A percentile compares a stretch with the other conserved stretches of the same genome.
phyloP scores from a whole-genome alignment of 2,329 filamentous ascomycete genomes.

The Graphium sp. region DNA sequence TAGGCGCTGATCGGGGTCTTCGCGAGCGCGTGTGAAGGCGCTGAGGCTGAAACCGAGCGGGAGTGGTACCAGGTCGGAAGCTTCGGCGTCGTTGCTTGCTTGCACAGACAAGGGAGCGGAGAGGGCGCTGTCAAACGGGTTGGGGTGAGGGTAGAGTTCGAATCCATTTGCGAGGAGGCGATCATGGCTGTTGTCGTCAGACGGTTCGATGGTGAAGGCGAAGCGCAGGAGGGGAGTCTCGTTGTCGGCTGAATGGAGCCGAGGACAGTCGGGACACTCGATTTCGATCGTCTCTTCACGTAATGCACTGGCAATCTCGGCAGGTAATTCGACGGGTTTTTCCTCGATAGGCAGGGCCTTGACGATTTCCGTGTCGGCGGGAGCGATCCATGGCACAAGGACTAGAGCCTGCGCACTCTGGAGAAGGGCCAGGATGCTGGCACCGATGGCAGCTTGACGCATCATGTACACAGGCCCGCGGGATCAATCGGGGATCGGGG shows the following conservation, averaged over 20 bases:
- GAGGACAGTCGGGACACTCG: conserved; percentile 36
- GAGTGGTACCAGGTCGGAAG: conserved; percentile 8
- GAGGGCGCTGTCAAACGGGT: conserved; percentile 25
- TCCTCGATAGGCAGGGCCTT: conserved; percentile 18
- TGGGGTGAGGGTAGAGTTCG: conserved; percentile 38
- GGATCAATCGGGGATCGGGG: too few relatives aligned
- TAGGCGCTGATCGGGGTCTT: conserved; percentile 32
- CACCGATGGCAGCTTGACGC: too few relatives aligned
- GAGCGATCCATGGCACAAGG: conserved; percentile 30
- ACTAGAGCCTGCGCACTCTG: conserved; percentile 27
- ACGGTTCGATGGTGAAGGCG: conserved; percentile 33
- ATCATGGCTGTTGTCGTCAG: conserved; percentile 20
- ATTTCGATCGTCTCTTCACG: conserved; percentile 26
- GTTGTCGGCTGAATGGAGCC: conserved; percentile 9
- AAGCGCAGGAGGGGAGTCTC: conserved; percentile 27
- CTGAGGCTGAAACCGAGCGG: conserved; percentile 32
- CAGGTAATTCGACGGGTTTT: conserved; percentile 18
- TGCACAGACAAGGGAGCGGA: conserved; percentile 26
- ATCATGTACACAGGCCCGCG: too few relatives aligned
- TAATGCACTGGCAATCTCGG: conserved; percentile 13
- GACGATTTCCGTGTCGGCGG: conserved; percentile 23
- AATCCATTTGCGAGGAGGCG: conserved; percentile 41
- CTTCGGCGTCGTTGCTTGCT: conserved; percentile 14
- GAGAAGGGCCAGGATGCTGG: too few relatives aligned
- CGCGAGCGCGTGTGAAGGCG: conserved; percentile 22